A percentile compares a stretch with the other conserved stretches of the same genome.
phyloP scores from a whole-genome alignment of 345 rosid species.

The Eucalyptus brandiana region DNA sequence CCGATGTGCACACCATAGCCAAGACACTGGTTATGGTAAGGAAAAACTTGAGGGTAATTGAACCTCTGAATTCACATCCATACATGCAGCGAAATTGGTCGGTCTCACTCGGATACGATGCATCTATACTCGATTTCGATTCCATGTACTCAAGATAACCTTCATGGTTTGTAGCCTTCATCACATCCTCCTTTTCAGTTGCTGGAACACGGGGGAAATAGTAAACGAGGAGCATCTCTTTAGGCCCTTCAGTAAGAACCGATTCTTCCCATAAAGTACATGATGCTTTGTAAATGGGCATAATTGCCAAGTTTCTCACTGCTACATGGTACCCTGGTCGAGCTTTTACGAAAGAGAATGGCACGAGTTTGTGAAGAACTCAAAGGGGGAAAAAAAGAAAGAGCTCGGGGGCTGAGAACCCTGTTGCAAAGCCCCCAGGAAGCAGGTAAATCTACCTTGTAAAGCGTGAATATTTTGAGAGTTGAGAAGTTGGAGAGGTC shows the following conservation, averaged over 20 bases:
- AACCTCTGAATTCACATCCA: neutral
- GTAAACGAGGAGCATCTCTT: neutral
- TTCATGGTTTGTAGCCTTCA: neutral
- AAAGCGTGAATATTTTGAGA: neutral
- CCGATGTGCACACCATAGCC: neutral
- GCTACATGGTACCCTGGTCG: neutral
- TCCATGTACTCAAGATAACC: neutral
- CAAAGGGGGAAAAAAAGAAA: neutral
- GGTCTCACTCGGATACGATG: neutral
- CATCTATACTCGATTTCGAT: neutral
- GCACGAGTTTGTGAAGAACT: neutral
- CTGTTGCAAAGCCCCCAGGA: neutral
- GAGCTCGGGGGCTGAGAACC: neutral
- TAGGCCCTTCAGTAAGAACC: neutral
- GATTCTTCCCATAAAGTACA: neutral
- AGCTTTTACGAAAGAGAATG: neutral
- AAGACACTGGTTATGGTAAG: neutral
- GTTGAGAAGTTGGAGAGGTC: neutral
- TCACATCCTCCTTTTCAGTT: neutral
- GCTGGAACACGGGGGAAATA: neutral
- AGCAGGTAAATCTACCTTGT: neutral
- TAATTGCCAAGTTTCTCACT: neutral
- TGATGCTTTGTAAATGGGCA: neutral
- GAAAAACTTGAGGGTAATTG: neutral
- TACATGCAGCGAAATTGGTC: neutral